Percentiles rank a stretch among this genome's conserved stretches.
Conservation (phyloP, 2,329 filamentous ascomycete genomes). For the Acrodontium crateriforme region DNA sequence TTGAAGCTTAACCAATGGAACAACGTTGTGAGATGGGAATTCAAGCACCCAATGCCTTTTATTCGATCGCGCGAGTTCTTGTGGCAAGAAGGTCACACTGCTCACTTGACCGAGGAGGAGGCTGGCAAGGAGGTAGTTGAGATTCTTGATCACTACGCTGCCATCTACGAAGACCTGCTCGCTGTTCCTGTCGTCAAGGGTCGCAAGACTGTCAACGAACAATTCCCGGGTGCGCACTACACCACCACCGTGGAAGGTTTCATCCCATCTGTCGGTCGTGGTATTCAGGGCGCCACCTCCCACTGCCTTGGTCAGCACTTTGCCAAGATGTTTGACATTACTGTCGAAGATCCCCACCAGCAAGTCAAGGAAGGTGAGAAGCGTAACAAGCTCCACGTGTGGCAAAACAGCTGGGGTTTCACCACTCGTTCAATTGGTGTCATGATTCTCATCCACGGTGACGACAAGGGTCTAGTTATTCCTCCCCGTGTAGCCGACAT, state of each 20-base stretch:
- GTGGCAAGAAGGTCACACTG: conserved; percentile 95
- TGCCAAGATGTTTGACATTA: conserved; percentile 98
- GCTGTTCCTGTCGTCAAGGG: conserved; percentile 92
- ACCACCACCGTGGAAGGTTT: conserved; percentile 96
- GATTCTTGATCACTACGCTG: conserved; percentile 86
- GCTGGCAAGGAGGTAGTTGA: conserved; percentile 78
- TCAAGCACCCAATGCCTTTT: conserved; percentile 79
- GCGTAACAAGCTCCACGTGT: conserved; percentile 70
- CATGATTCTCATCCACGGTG: conserved; percentile 97
- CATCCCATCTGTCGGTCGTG: conserved; percentile 86
- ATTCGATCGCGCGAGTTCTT: conserved; percentile 87
- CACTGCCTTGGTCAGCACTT: conserved; percentile 97
- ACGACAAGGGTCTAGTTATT: conserved; percentile 87
- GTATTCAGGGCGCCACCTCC: conserved; percentile 91
- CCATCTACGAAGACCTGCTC: conserved; percentile 83
- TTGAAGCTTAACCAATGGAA: conserved; percentile 97
- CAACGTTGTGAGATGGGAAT: conserved; percentile 89
- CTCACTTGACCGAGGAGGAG: conserved; percentile 70
- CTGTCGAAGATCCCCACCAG: conserved; percentile 73
- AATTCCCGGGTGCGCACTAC: conserved; percentile 92
- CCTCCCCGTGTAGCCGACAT: conserved; percentile 79
- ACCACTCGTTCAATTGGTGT: conserved; percentile 95
- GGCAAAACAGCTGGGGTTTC: conserved; percentile 98
- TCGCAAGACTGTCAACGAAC: conserved; percentile 92
- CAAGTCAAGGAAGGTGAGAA: conserved; percentile 51